These are phyloP conservation scores for Zelonia costaricensis DNA, from an alignment of 208 protist genomes.

Conservation along the genomic window DNA sequence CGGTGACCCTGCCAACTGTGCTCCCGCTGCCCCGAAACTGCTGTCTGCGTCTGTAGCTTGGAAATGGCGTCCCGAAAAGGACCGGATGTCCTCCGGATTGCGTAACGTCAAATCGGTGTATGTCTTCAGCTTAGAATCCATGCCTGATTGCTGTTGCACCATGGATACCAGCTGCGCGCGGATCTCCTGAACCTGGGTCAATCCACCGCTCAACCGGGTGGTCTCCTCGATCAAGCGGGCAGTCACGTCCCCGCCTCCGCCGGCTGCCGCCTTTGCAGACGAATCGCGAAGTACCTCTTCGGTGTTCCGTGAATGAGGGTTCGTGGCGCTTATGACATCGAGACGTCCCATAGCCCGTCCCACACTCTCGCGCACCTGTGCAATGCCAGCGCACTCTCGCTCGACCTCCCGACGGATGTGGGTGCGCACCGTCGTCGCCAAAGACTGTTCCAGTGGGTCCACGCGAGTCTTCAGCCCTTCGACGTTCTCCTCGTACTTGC, in stretches of 20 bases:
- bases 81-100: background rate
- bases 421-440: too few species aligned
- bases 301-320: constrained; percentile 55
- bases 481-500: too few species aligned
- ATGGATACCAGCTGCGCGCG: background rate
- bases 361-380: too few species aligned
- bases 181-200: background rate
- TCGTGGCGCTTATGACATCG: constrained; percentile 71
- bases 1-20: too few species aligned
- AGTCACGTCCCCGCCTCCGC: background rate
- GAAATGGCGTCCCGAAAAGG: background rate
- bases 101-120: background rate
- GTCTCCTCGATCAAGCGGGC: background rate
- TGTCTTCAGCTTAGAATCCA: background rate
- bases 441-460: too few species aligned
- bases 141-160: background rate
- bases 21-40: background rate
- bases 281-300: background rate
- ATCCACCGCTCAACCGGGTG: background rate
- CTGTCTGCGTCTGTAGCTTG: background rate
- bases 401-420: too few species aligned
- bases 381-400: too few species aligned
- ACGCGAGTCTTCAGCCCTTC: too few species aligned
- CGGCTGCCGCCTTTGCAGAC: background rate
- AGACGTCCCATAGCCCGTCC: too few species aligned